Evolutionary conservation across 805 yeast species (phyloP).

Genomic region (Maudiozyma turicensis): DNA sequence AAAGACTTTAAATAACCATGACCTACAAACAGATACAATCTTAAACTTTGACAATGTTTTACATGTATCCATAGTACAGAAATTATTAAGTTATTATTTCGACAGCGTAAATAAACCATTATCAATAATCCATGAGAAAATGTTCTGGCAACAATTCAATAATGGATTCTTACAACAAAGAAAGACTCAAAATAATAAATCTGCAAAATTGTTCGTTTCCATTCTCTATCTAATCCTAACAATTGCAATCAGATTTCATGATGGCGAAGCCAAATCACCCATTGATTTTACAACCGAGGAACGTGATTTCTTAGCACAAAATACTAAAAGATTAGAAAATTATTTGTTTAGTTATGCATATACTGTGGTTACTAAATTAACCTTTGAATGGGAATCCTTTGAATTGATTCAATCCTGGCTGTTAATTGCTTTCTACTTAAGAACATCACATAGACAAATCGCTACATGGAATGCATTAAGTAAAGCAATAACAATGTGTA

Average conservation of each 20-base stretch:
- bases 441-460: conserved; percentile 37
- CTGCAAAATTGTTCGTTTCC: conserved; percentile 43
- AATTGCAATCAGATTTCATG: conserved; percentile 42
- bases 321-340: conserved; percentile 30
- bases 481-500: conserved; percentile 34
- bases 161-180: conserved; percentile 18
- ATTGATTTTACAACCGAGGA: conserved; percentile 7
- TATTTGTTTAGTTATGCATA: conserved; percentile 33
- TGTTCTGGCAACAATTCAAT: conserved; percentile 41
- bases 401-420: conserved; percentile 45
- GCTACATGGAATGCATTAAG: conserved; percentile 35
- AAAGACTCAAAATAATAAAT: conserved; percentile 19
- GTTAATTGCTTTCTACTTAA: conserved; percentile 35
- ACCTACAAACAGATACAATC: conserved; percentile 14
- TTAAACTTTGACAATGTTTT: conserved; percentile 13
- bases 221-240: conserved; percentile 41
- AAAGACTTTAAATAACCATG: background rate
- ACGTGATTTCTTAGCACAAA: conserved; percentile 7
- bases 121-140: conserved; percentile 43
- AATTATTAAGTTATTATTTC: conserved; percentile 32
- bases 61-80: conserved; percentile 24
- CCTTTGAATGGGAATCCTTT: conserved; percentile 44
- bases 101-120: conserved; percentile 42
- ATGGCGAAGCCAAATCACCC: conserved; percentile 19
- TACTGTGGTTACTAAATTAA: conserved; percentile 31